A percentile compares a stretch with the other conserved stretches of the same genome.
Evolutionary conservation across 306 rosid species (phyloP).

Genomic region (Argentina anserina): DNA sequence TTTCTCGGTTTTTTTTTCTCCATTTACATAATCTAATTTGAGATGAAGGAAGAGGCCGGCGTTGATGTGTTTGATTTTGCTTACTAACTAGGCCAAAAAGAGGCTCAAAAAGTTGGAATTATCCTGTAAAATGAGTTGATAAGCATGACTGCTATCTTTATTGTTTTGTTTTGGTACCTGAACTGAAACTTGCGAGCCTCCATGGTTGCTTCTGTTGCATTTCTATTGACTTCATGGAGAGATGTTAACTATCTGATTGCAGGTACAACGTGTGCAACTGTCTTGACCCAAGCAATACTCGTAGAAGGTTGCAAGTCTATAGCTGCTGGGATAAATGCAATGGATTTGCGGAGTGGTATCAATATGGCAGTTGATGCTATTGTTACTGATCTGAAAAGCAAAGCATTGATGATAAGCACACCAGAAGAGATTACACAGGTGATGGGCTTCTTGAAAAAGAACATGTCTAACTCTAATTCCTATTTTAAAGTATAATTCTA

Average conservation of each 20-base stretch:
- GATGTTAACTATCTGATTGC: conserved; percentile 31
- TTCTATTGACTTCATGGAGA: conserved; percentile 5
- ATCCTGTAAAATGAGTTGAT: not conserved
- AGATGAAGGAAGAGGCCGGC: not conserved
- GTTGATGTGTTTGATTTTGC: not conserved
- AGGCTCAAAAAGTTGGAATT: not conserved
- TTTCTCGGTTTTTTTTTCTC: not conserved
- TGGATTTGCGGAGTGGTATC: conserved; percentile 88
- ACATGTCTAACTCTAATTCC: conserved; percentile 13
- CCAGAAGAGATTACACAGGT: conserved; percentile 96
- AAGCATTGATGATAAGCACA: conserved; percentile 83
- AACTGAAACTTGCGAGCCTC: not conserved
- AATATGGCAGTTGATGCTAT: conserved; percentile 85
- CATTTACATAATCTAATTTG: not conserved
- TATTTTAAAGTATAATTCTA: conserved; percentile 9
- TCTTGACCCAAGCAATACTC: conserved; percentile 89
- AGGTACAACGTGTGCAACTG: conserved; percentile 98
- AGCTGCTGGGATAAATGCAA: conserved; percentile 89
- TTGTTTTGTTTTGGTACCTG: not conserved
- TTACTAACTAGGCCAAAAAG: not conserved
- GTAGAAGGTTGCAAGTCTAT: conserved; percentile 84
- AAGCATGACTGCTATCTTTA: not conserved
- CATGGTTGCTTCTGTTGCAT: not conserved
- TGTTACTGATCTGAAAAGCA: conserved; percentile 70
- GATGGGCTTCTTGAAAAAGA: conserved; percentile 28